Conservation (phyloP, 208 protist species). For the Trypanosoma vivax region DNA sequence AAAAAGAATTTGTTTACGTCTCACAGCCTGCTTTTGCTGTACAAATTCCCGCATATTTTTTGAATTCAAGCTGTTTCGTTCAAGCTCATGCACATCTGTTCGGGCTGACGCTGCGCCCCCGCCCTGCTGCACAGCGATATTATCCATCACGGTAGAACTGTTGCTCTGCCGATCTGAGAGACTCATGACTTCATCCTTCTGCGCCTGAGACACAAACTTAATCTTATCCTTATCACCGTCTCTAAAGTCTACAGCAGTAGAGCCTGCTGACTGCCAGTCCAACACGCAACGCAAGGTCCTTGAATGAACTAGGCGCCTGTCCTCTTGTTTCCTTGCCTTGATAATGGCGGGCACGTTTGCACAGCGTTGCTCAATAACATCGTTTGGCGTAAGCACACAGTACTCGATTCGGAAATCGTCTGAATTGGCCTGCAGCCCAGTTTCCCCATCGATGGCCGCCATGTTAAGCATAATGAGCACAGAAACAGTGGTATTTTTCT, state of each 20-base stretch:
- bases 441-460: background rate
- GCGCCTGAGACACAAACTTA: too few species aligned
- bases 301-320: slow-evolving; percentile 32
- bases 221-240: too few species aligned
- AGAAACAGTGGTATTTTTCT: slow-evolving; percentile 44
- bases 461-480: slow-evolving; percentile 62
- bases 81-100: slow-evolving; percentile 3
- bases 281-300: slow-evolving; percentile 47
- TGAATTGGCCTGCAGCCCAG: slow-evolving; percentile 18
- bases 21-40: slow-evolving; percentile 1
- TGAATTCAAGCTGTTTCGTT: slow-evolving; percentile 10
- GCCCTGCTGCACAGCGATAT: background rate
- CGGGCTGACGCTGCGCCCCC: background rate
- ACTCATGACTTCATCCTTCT: background rate
- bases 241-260: too few species aligned
- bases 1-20: background rate
- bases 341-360: slow-evolving; percentile 62
- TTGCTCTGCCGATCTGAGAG: background rate
- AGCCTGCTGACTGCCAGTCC: slow-evolving; percentile 13
- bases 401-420: slow-evolving; percentile 82
- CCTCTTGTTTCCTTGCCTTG: slow-evolving; percentile 50
- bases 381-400: slow-evolving; percentile 35
- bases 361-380: slow-evolving; percentile 50
- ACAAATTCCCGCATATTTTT: slow-evolving; percentile 7
- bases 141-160: background rate